Evolutionary conservation across 495 filamentous ascomycete genomes (phyloP).

Genomic region (Podospora bellae-mahoneyi): DNA sequence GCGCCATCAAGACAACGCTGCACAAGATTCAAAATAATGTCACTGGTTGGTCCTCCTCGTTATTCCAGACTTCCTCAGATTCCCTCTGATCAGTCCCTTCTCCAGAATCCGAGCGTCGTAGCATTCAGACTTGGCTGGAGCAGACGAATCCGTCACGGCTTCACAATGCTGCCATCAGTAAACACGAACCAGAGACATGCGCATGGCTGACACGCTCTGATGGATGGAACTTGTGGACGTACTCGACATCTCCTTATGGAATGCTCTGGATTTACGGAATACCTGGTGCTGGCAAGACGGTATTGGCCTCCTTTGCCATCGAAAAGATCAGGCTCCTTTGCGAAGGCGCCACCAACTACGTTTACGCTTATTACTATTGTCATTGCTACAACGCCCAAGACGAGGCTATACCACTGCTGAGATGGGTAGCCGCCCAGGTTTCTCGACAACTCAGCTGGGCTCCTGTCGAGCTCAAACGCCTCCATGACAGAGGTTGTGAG

Average conservation of each 20-base stretch:
- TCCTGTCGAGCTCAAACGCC: conserved; percentile 18
- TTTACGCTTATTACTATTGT: conserved; percentile 40
- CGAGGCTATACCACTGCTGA: conserved; percentile 29
- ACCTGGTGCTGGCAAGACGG: conserved; percentile 43
- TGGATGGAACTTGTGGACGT: conserved; percentile 26
- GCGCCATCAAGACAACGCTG: not conserved
- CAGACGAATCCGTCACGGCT: conserved; percentile 16
- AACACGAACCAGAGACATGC: conserved; percentile 25
- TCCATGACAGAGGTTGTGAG: conserved; percentile 11
- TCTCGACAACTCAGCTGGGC: conserved; percentile 30
- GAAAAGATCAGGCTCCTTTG: conserved; percentile 19
- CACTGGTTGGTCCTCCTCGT: not conserved
- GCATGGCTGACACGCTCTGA: conserved; percentile 25
- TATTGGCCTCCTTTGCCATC: conserved; percentile 37
- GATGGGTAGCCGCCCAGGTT: conserved; percentile 30
- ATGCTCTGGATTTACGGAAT: conserved; percentile 42
- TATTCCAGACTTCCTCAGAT: not conserved
- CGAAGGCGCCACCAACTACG: conserved; percentile 14
- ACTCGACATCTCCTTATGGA: conserved; percentile 5
- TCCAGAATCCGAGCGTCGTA: not conserved
- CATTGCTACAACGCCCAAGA: conserved; percentile 36
- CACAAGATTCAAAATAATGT: not conserved
- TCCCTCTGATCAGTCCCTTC: not conserved
- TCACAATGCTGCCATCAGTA: conserved; percentile 20
- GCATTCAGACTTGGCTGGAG: conserved; percentile 12